phyloP scores from a whole-genome alignment of 2,329 filamentous ascomycete genomes.

The Trichoderma breve region DNA sequence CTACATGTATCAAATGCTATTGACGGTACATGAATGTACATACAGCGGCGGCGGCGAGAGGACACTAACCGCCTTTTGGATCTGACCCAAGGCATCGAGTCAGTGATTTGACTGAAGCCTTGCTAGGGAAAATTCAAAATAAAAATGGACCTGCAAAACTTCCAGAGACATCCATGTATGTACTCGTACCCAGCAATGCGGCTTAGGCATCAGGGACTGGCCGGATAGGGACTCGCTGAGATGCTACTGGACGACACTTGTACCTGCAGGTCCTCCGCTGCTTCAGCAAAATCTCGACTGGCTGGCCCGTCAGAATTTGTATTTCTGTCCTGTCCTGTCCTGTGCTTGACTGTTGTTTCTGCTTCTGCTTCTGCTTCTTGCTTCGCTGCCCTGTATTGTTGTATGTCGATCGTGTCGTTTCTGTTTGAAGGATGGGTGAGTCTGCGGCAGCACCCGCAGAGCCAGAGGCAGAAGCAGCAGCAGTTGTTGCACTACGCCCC shows the following conservation, averaged over 20 bases:
- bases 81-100: background rate
- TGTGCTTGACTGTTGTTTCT: background rate
- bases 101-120: background rate
- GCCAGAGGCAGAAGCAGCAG: constrained; percentile 3
- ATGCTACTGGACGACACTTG: background rate
- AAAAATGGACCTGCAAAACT: background rate
- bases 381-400: background rate
- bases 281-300: constrained; percentile 2
- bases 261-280: background rate
- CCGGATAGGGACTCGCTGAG: background rate
- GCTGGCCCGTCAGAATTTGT: background rate
- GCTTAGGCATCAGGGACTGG: constrained; percentile 13
- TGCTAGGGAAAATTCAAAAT: background rate
- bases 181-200: background rate
- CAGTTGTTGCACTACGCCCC: constrained; percentile 26
- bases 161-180: background rate
- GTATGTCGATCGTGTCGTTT: constrained; percentile 16
- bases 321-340: background rate
- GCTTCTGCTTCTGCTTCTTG: background rate
- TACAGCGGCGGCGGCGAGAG: background rate
- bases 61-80: constrained; percentile 2
- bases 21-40: background rate
- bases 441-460: constrained; percentile 22
- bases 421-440: constrained; percentile 19
- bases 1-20: no score